Base-by-base conservation (phyloP, 2,329 filamentous ascomycete genomes). In the Trichoderma arundinaceum region DNA sequence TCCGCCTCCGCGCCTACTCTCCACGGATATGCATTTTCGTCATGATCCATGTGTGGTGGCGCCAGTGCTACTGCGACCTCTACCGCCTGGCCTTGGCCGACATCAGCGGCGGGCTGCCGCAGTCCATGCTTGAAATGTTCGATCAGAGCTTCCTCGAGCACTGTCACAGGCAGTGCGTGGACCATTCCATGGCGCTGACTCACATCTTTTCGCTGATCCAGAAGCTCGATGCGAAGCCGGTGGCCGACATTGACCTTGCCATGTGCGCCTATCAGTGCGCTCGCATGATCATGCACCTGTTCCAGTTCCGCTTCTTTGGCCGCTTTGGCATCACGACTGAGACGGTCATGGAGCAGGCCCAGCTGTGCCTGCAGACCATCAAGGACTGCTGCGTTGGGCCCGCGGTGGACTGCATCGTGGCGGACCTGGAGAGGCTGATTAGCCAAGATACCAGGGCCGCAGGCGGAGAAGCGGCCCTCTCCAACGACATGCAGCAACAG, bases 1-100 rank as follows among this genome's bases (percentile, higher is more conserved):
- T 86, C 4, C 80, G 84, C 13, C 76, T 87, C 28, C 81, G 85
- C 6, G 83, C 84, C 2, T 87, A 86, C 69, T 87, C 85, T 1
- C 82, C 84, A 2, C 78, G 85, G 3, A 79, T 87, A 5, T 85
- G 84, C 67, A 83, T 85, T 48, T 87, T 84, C 66, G 77, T 86
- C 70, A 86, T 86, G 84, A 86, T 86, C 9, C 84, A 87, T 68
- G 78, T 87, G 8, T 85, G 82, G 83, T 86, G 84, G 84, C 78
- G 83, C 33, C 84, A 86, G 67, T 87, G 84, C 65, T 81, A 86
- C 69, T 84, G 84, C 68, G 84, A 87, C 70, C 76, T 87, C 2
- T 86, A 85, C 68, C 82, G 84, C 1, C 77, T 86, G 7, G 83
- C 81, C 2, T 76, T 87, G 7, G 77, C 78, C 0, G 83, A 83